Evolutionary conservation across 345 rosid genomes (phyloP).

Genomic region (Citrus reticulata): DNA sequence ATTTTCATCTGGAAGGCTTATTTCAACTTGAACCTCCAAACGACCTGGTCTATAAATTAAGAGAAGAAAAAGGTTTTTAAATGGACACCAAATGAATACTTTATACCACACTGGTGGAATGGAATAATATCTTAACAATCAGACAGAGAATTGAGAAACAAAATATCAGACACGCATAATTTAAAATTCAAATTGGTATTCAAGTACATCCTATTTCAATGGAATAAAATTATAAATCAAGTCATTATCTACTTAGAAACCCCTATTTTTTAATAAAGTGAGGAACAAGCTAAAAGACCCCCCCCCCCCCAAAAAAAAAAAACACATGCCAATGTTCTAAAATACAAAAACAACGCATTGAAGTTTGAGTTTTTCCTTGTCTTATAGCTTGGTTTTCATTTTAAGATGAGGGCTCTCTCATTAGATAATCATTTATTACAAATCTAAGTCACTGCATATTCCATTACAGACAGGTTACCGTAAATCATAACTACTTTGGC

Average conservation of each 20-base stretch:
- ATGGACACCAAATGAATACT: background rate
- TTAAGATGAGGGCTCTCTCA: background rate
- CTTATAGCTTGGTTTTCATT: background rate
- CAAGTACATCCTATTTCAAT: background rate
- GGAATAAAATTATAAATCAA: background rate
- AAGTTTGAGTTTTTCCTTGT: background rate
- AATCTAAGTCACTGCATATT: background rate
- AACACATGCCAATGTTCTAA: background rate
- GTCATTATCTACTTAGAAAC: too few relatives aligned
- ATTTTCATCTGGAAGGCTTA: conserved; percentile 98
- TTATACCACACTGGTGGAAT: background rate
- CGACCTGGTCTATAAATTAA: conserved; percentile 79
- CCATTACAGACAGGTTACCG: background rate
- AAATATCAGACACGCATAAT: background rate
- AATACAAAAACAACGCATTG: background rate
- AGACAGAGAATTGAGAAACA: background rate
- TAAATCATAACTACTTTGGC: background rate
- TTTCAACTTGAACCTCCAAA: conserved; percentile 98
- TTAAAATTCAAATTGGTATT: background rate
- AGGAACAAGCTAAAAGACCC: background rate
- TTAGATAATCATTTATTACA: background rate
- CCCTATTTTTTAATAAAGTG: background rate
- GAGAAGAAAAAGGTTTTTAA: background rate
- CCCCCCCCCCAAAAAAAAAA: too few relatives aligned
- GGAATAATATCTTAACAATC: background rate